phyloP scores from a whole-genome alignment of 768 basidiomycete species.

The Trametes cinnabarina region DNA sequence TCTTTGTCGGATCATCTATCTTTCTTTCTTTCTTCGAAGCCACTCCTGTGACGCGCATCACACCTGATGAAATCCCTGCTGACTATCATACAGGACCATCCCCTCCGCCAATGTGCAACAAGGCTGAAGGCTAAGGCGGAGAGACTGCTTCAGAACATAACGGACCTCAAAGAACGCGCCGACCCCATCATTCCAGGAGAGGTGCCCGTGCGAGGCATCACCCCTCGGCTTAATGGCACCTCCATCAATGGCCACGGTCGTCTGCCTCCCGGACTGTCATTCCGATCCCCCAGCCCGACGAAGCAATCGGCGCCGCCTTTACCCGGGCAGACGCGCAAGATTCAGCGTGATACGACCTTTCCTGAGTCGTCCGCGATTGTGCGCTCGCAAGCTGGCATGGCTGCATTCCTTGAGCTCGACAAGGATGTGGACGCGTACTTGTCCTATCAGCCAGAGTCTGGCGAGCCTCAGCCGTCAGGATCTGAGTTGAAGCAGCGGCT shows the following conservation, averaged over 20 bases:
- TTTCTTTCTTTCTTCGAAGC: too few species aligned
- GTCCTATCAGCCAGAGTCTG: slow-evolving; percentile 6
- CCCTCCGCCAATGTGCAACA: slow-evolving; percentile 76
- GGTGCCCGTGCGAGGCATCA: slow-evolving; percentile 27
- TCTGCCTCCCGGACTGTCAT: slow-evolving; percentile 39
- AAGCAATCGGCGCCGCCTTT: slow-evolving; percentile 21
- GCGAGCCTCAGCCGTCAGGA: background rate
- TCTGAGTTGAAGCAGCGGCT: slow-evolving; percentile 23
- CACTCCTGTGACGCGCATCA: too few species aligned
- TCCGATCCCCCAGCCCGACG: slow-evolving; percentile 31
- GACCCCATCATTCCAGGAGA: slow-evolving; percentile 64
- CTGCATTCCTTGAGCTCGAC: slow-evolving; percentile 60
- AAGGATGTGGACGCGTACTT: slow-evolving; percentile 39
- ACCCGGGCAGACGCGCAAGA: slow-evolving; percentile 23
- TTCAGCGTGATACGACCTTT: slow-evolving; percentile 50
- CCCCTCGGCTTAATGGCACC: slow-evolving; percentile 30
- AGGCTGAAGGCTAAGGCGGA: slow-evolving; percentile 85
- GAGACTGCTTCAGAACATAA: slow-evolving; percentile 81
- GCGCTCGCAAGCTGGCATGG: slow-evolving; percentile 76
- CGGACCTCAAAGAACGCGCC: slow-evolving; percentile 79
- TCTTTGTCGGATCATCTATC: too few species aligned
- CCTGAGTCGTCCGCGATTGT: slow-evolving; percentile 65
- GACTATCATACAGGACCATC: slow-evolving; percentile 63
- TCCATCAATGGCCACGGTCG: slow-evolving; percentile 45
- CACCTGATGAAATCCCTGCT: too few species aligned